Evolutionary conservation across 1,139 yeast genomes (phyloP), one percentile per base, ranked within the genome.

Genomic region (Magnusiomyces paraingens): DNA sequence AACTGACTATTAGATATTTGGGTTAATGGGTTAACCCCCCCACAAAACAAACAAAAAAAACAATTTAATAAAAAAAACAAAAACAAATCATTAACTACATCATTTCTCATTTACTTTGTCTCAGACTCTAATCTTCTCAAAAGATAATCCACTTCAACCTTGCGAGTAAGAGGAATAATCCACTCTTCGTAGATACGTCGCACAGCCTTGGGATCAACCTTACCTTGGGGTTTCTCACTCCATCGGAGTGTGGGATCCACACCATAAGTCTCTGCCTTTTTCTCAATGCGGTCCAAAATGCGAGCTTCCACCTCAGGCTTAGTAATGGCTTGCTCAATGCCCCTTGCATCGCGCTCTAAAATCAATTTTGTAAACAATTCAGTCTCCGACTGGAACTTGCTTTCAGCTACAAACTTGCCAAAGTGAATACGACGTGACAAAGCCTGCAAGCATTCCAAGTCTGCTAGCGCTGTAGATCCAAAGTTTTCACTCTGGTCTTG

Each of bases 331-430:
- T 72, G 80, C 64, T 84, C 89, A 53, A 93, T 85, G 0, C 94
- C 96, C 14, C 75, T 73, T 3, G 80, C 72, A 66, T 93, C 96
- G 56, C 74, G 78, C 0, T 77, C 80, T 59, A 73, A 67, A 61
- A 93, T 93, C 62, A 90, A 72, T 62, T 77, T 72, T 1, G 80
- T 81, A 71, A 84, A 90, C 52, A 69, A 69, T 52, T 80, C 87
- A 47, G 75, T 78, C 61, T 91, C 95, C 32, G 76, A 71, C 64
- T 78, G 84, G 68, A 82, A 93, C 71, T 93, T 93, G 45, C 96
- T 86, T 68, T 93, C 99, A 4, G 99, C 99, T 4, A 93, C 99
- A 73, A 93, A 93, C 70, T 86, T 88, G 52, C 98, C 99, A 71
- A 93, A 93, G 71, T 93, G 99, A 61, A 93, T 89, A 66, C 99